Evolutionary conservation across 2,329 filamentous ascomycete genomes (phyloP), one percentile per base, ranked within the genome.

Genomic region (Xylariaceae sp.): DNA sequence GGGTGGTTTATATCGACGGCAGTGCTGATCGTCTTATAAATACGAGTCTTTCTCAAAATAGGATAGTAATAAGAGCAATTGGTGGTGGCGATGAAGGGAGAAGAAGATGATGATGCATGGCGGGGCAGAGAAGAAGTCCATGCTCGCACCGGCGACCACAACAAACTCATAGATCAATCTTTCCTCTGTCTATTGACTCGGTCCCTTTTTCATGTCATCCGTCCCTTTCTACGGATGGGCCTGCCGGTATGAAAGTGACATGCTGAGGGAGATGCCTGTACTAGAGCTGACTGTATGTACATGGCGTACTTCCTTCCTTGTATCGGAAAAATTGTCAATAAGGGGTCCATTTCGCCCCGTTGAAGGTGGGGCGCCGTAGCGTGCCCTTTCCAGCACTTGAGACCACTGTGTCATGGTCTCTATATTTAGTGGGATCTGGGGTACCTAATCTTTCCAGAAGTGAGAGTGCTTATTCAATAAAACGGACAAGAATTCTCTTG

Each of bases 81-180:
- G n/a, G 35, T 28, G 9, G 34, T 29, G 24, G 30, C 38, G 28
- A 28, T 9, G 7, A 14, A 34, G 31, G 34, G n/a, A 27, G 40
- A 31, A 23, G 44, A 36, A 9, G 40, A 31, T 27, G 41, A 34
- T 27, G 47, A 45, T 49, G 51, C 46, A 50, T 43, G 46, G 45
- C 40, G 47, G 40, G 46, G 44, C 37, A 44, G 16, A 42, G 42
- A 47, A 42, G 42, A 47, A 40, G 48, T 53, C 57, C 57, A 59
- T 59, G 44, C 50, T 55, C 50, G 55, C 49, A 44, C 23, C 9
- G 51, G 34, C 21, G 47, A 40, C 24, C 44, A 44, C 40, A 41
- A 38, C 31, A 48, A 32, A 50, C 43, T 53, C 57, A 60, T 59
- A 39, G 46, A 50, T 36, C 11, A 11, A 24, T 24, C 7, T 24